Base-by-base conservation (phyloP, 1,139 yeast species). In the Candida albicans region DNA sequence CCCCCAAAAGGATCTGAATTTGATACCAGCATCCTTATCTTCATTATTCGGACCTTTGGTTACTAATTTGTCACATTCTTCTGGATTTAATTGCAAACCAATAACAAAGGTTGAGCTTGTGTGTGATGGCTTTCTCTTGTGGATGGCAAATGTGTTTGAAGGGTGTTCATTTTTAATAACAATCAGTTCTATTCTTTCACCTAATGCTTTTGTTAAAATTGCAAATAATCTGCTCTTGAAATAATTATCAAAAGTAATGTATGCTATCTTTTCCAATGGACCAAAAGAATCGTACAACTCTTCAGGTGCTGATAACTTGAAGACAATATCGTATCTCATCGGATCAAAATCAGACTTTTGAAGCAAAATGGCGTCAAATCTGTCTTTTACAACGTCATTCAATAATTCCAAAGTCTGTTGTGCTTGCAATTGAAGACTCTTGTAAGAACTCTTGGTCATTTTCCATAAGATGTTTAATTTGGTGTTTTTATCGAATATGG, bases 1-100 rank as follows among this genome's bases (percentile, higher is more conserved):
- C 3, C 98, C 98, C 99, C 99, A 95, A 59, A 93, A 91, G 4
- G 81, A 70, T 53, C 88, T 79, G 68, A 95, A 93, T 44, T 76
- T 73, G 8, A 70, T 61, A 6, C 84, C 82, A 28, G 76, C 82
- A 38, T 79, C 82, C 27, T 71, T 73, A 35, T 76, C 80, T 40
- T 79, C 80, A 40, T 81, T 79, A 44, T 78, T 79, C 3, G 98
- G 97, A 1, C 98, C 99, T 56, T 81, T 86, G 1, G 95, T 87
- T 2, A 93, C 88, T 37, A 87, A 64, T 60, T 84, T 86, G 54
- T 89, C 96, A 47, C 85, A 75, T 56, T 85, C 91, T 4, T 76
- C 79, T 8, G 95, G 74, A 55, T 90, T 81, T n/a, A 89, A 71
- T 39, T 79, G 68, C 15, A 91, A 59, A 0, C 96, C 95, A 34